A percentile compares a stretch with the other conserved stretches of the same genome.
phyloP scores from a whole-genome alignment of 495 filamentous ascomycete genomes.

The Hypoxylon lienhwacheense region DNA sequence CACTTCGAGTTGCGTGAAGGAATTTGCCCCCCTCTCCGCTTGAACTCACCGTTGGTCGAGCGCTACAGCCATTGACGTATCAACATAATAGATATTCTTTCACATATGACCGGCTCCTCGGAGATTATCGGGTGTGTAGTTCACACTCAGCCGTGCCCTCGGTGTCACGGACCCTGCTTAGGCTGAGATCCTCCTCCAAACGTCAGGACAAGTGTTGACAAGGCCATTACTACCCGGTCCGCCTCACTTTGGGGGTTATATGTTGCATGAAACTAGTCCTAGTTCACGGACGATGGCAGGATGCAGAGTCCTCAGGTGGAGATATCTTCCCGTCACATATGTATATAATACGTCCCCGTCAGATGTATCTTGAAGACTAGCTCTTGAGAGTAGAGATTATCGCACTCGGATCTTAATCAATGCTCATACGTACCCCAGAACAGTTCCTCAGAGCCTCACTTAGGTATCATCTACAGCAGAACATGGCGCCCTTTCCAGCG shows the following conservation, averaged over 20 bases:
- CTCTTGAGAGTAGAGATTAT: slow-evolving; percentile 12
- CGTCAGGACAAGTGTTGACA: slow-evolving; percentile 13
- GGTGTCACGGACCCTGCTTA: slow-evolving; percentile 9
- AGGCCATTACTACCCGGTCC: slow-evolving; percentile 4
- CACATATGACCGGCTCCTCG: not conserved
- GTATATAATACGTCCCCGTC: slow-evolving; percentile 26
- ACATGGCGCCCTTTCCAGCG: slow-evolving; percentile 13
- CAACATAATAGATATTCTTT: slow-evolving; percentile 10
- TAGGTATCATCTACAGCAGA: slow-evolving; percentile 8
- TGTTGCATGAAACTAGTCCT: slow-evolving; percentile 18
- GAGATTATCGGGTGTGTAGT: slow-evolving; percentile 18
- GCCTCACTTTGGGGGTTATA: slow-evolving; percentile 24
- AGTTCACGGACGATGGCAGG: slow-evolving; percentile 7
- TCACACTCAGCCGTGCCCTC: slow-evolving; percentile 2
- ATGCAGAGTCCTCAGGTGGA: slow-evolving; percentile 18
- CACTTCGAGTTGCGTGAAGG: slow-evolving; percentile 2
- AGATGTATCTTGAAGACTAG: slow-evolving; percentile 13
- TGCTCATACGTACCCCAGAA: slow-evolving; percentile 20
- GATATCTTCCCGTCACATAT: slow-evolving; percentile 2
- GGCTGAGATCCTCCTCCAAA: slow-evolving; percentile 11
- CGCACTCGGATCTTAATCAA: slow-evolving; percentile 14
- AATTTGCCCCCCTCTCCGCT: slow-evolving; percentile 17
- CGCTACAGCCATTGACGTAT: slow-evolving; percentile 34
- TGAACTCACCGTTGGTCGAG: slow-evolving; percentile 23
- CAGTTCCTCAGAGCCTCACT: slow-evolving; percentile 1